phyloP scores from a whole-genome alignment of 2,329 filamentous ascomycete genomes.

The Apiospora malaysiana region DNA sequence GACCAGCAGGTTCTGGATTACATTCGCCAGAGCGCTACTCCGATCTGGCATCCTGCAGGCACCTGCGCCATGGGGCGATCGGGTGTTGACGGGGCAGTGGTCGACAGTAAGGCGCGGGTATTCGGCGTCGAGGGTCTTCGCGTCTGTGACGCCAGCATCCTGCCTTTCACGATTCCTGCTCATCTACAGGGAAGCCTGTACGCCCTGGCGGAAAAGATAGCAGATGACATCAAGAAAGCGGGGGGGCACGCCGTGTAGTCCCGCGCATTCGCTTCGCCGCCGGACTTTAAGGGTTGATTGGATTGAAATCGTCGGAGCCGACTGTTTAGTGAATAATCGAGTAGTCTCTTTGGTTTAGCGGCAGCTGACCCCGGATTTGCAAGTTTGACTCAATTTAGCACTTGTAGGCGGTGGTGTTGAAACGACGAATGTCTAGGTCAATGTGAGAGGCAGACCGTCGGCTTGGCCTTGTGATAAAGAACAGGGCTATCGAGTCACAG shows the following conservation, averaged over 20 bases:
- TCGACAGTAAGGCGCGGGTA: slow-evolving; percentile 27
- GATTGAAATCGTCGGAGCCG: not conserved
- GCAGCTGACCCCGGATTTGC: slow-evolving; percentile 1
- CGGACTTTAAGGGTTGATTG: not conserved
- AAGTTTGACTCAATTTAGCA: not conserved
- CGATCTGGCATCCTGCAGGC: slow-evolving; percentile 32
- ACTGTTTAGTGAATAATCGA: not conserved
- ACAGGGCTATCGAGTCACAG: slow-evolving; percentile 1
- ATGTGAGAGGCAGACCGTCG: not conserved
- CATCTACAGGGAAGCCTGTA: slow-evolving; percentile 22
- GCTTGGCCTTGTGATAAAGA: slow-evolving; percentile 2
- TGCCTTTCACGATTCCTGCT: slow-evolving; percentile 23
- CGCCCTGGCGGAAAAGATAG: slow-evolving; percentile 24
- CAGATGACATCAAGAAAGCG: slow-evolving; percentile 11
- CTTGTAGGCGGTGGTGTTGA: not conserved
- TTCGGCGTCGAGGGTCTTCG: slow-evolving; percentile 26
- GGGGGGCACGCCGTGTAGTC: not conserved
- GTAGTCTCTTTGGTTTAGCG: not conserved
- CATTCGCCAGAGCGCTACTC: slow-evolving; percentile 38
- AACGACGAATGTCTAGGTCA: slow-evolving; percentile 11
- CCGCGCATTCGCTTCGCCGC: not conserved
- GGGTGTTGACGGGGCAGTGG: slow-evolving; percentile 26
- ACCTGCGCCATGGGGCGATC: slow-evolving; percentile 27
- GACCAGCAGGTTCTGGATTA: slow-evolving; percentile 49
- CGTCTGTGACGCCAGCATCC: slow-evolving; percentile 24